A percentile compares a stretch with the other conserved stretches of the same genome.
Evolutionary conservation across 495 filamentous ascomycete genomes (phyloP).

Genomic region (Penicillium coprophilum): DNA sequence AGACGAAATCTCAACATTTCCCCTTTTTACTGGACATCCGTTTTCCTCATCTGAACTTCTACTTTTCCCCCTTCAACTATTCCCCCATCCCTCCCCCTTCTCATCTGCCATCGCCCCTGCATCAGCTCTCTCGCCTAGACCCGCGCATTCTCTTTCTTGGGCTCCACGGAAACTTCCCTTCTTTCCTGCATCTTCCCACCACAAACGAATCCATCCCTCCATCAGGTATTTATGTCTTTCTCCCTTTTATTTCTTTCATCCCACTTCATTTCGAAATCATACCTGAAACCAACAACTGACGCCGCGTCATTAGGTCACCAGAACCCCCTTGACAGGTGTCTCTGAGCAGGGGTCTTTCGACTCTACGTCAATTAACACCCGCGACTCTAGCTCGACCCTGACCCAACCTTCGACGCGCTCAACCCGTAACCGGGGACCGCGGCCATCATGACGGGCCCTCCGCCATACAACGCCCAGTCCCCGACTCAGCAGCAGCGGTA

Average conservation of each 20-base stretch:
- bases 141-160: conserved; percentile 38
- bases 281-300: conserved; percentile 23
- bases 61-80: background rate
- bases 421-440: conserved; percentile 34
- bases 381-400: conserved; percentile 7
- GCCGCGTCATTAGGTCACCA: conserved; percentile 29
- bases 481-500: conserved; percentile 45
- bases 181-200: conserved; percentile 34
- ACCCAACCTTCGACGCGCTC: conserved; percentile 21
- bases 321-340: conserved; percentile 29
- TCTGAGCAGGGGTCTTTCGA: conserved; percentile 16
- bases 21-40: too few relatives aligned
- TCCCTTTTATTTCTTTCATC: conserved; percentile 12
- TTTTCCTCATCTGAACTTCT: too few relatives aligned
- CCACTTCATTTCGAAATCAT: conserved; percentile 10
- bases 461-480: conserved; percentile 48
- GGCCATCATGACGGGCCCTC: conserved; percentile 51
- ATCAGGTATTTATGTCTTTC: conserved; percentile 25
- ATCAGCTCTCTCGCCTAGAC: conserved; percentile 30
- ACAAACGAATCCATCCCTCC: conserved; percentile 31
- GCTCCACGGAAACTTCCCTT: conserved; percentile 29
- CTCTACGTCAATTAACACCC: conserved; percentile 28
- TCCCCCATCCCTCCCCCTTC: background rate
- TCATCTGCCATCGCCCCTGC: conserved; percentile 20
- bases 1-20: conserved; percentile 3